Evolutionary conservation across 1,284 basidiomycete genomes (phyloP).

Genomic region (Trametes pubescens): DNA sequence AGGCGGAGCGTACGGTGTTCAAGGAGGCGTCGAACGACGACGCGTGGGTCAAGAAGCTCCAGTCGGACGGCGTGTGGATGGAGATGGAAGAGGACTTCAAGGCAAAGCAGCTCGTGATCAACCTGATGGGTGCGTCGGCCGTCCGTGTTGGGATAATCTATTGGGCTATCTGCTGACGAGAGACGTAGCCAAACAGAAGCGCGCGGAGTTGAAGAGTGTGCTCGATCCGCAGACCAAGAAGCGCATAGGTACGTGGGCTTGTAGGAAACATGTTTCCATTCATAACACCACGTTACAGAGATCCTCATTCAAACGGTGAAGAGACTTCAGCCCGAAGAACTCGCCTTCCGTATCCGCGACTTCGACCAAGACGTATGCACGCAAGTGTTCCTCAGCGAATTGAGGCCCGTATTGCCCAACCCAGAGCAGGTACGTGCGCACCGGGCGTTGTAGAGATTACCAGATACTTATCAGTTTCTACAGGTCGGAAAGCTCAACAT

Average conservation of each 20-base stretch:
- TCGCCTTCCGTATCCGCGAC: slow-evolving; percentile 82
- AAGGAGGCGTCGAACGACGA: slow-evolving; percentile 76
- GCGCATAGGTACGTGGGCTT: slow-evolving; percentile 74
- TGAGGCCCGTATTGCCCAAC: slow-evolving; percentile 87
- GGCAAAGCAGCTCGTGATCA: slow-evolving; percentile 92
- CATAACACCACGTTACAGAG: slow-evolving; percentile 55
- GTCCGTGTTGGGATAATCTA: not conserved
- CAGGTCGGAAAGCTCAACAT: slow-evolving; percentile 92
- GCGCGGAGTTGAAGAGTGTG: slow-evolving; percentile 90
- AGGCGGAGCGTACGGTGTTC: slow-evolving; percentile 88
- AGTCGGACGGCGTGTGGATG: slow-evolving; percentile 87
- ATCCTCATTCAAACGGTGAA: slow-evolving; percentile 90
- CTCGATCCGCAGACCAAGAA: slow-evolving; percentile 91
- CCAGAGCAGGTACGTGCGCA: slow-evolving; percentile 78
- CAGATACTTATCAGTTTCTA: slow-evolving; percentile 29
- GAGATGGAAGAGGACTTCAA: slow-evolving; percentile 99
- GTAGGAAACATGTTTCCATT: not conserved
- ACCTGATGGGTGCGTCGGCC: slow-evolving; percentile 68
- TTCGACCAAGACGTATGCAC: slow-evolving; percentile 89
- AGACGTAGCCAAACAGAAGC: slow-evolving; percentile 74
- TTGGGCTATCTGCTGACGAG: slow-evolving; percentile 28
- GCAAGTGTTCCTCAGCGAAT: slow-evolving; percentile 86
- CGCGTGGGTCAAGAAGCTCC: slow-evolving; percentile 82
- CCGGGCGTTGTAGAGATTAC: not conserved
- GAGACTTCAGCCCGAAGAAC: slow-evolving; percentile 83